Base-by-base conservation (phyloP, 1,284 basidiomycete species). In the Malassezia obtusa region DNA sequence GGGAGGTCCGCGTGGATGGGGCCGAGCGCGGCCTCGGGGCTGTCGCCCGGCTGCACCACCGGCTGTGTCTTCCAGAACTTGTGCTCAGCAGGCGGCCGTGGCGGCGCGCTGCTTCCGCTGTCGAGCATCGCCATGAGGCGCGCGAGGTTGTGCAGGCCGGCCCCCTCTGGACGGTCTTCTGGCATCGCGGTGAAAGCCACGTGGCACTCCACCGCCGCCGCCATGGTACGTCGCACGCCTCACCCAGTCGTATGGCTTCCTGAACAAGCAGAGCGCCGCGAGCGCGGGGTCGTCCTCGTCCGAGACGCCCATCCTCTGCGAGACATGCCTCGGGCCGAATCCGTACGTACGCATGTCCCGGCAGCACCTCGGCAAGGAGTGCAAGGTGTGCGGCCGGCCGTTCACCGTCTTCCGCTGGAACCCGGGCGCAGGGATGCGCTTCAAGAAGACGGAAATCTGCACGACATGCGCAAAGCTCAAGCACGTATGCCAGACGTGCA, bases 351-450 rank as follows among this genome's bases (percentile, higher is more conserved):
- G 64, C 48, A 76, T 80, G 92, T 89, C 87, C 14, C 95, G 96
- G 76, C 92, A 98, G 80, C 85, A 90, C 69, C 90, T 87, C 62
- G 94, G 90, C 10, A 83, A 87, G 41, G 89, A 90, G 48, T 98
- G 94, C 77, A 89, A 65, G 53, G 87, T 94, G 57, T 99, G 94
- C 82, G 91, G 39, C 86, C 73, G 50, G 58, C 77, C 90, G 6
- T 95, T 94, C 77, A 95, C 91, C 49, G 87, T 96, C 63, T 99
- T 98, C 76, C 84, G 90, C 41, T 98, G 94, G 94, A 92, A 95
- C 68, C 91, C 94, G 1, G 94, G 94, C 46, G 70, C 76, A 14
- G 92, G 90, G 37, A 86, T 84, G 73, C 84, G 94, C 36, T 94
- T 84, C 82, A 98, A 98, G 79, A 88, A 89, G 65, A 99, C 94